phyloP scores from a whole-genome alignment of 805 yeast genomes.

The Yarrowia deformans region DNA sequence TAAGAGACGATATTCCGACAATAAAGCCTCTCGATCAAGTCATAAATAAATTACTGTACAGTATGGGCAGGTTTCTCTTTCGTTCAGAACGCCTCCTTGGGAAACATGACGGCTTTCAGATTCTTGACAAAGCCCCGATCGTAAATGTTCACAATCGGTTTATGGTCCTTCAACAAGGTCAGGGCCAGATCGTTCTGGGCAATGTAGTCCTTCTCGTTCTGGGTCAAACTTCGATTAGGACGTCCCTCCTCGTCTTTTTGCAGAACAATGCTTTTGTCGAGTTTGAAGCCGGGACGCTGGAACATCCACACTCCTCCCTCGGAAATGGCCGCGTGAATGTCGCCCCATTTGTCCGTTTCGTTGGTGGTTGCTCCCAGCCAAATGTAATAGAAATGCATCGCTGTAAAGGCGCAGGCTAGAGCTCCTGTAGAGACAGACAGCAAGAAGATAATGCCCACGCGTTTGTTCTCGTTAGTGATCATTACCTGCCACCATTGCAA shows the following conservation, averaged over 20 bases:
- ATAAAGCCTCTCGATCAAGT: too few relatives aligned
- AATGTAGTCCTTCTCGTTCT: conserved; percentile 46
- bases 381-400: conserved; percentile 59
- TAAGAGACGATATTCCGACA: too few relatives aligned
- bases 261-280: conserved; percentile 45
- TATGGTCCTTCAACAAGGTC: conserved; percentile 44
- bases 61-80: too few relatives aligned
- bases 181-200: conserved; percentile 43
- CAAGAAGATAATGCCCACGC: conserved; percentile 54
- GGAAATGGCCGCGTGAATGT: conserved; percentile 60
- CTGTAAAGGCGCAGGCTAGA: conserved; percentile 56
- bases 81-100: neutral
- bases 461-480: conserved; percentile 43
- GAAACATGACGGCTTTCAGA: conserved; percentile 39
- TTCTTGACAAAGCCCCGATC: conserved; percentile 50
- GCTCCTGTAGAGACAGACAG: conserved; percentile 56
- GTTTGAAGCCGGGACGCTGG: conserved; percentile 42
- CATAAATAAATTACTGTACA: too few relatives aligned
- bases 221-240: conserved; percentile 47
- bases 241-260: conserved; percentile 44
- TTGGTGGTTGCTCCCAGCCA: conserved; percentile 77
- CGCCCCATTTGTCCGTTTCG: conserved; percentile 76
- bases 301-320: conserved; percentile 53
- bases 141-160: conserved; percentile 52
- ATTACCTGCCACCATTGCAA: conserved; percentile 30